A percentile compares a stretch with the other conserved stretches of the same genome.
phyloP scores from a whole-genome alignment of 1,284 basidiomycete species.

The Ustilago hordei region DNA sequence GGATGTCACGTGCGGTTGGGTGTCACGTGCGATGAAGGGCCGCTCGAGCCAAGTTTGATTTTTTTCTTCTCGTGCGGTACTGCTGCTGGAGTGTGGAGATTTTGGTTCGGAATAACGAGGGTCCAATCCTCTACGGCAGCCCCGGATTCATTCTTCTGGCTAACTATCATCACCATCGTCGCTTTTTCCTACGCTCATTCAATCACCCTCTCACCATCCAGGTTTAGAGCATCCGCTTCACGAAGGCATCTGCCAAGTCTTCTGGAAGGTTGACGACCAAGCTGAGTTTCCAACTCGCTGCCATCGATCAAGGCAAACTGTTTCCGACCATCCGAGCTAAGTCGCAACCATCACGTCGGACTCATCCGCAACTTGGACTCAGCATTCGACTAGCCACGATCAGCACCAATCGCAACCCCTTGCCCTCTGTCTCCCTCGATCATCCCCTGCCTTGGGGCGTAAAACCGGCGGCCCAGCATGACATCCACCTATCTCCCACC shows the following conservation, averaged over 20 bases:
- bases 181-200: neutral
- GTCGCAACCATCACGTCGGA: too few species aligned
- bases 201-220: neutral
- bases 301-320: neutral
- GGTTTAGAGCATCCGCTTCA: too few species aligned
- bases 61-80: conserved; percentile 22
- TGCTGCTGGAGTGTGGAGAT: conserved; percentile 1
- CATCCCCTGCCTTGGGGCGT: too few species aligned
- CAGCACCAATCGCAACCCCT: neutral
- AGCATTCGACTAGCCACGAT: too few species aligned
- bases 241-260: too few species aligned
- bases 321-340: neutral
- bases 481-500: conserved; percentile 49
- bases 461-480: conserved; percentile 19
- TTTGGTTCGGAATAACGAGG: neutral
- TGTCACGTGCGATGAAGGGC: neutral
- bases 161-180: neutral
- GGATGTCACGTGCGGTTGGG: conserved; percentile 23
- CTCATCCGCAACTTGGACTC: too few species aligned
- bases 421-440: neutral
- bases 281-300: neutral
- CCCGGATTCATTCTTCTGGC: neutral
- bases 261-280: too few species aligned
- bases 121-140: conserved; percentile 5
- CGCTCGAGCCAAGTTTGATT: conserved; percentile 29